Base-by-base conservation (phyloP, 176 grass and related monocot genomes). In the Cenchrus purpureus region DNA sequence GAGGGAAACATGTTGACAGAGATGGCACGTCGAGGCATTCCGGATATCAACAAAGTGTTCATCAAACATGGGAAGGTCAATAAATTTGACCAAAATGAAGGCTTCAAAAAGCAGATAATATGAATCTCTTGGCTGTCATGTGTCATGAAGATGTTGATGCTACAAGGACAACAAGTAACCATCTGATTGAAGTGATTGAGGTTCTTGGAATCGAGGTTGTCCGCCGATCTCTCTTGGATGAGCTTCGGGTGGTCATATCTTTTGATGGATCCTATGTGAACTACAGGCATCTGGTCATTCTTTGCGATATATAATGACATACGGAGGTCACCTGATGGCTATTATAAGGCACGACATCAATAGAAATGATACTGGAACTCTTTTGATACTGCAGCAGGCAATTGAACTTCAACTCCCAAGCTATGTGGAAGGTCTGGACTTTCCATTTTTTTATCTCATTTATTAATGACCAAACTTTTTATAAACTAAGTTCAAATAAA, bases 241-340 rank as follows among this genome's bases (percentile, higher is more conserved):
- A 98, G 82, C 86, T 98, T 79, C 82, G 91, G 29, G 96, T 94
- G 57, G 96, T 98, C 73, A 95, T 95, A 83, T 95, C 96, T 87
- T 95, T 98, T 79, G 96, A 98, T 80, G 96, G 96, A 43, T 98
- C 96, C 56, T 98, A 95, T 72, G 96, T 98, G 77, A 94, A 98
- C 53, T 95, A 98, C 79, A 90, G 96, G 65, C 96, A 98, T 77
- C 71, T 98, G 81, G 96, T 93, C 91, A 25, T 25, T 25, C 22
- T 98, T 49, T 98, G 97, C 31, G 93, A 95, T 56, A 98, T 85
- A 98, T 25, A 25, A 25, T 25, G 22, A 25, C 22, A 25, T 25
- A 25, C 22, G 22, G 22, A 25, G 22, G 22, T 25, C 22, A 25
- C 22, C 22, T 25, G 22, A 25, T 25, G 22, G 22, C 22, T 0